A percentile compares a stretch with the other conserved stretches of the same genome.
These are phyloP conservation scores for Pyrus communis DNA, from an alignment of 306 rosid species.

Conservation along the genomic window DNA sequence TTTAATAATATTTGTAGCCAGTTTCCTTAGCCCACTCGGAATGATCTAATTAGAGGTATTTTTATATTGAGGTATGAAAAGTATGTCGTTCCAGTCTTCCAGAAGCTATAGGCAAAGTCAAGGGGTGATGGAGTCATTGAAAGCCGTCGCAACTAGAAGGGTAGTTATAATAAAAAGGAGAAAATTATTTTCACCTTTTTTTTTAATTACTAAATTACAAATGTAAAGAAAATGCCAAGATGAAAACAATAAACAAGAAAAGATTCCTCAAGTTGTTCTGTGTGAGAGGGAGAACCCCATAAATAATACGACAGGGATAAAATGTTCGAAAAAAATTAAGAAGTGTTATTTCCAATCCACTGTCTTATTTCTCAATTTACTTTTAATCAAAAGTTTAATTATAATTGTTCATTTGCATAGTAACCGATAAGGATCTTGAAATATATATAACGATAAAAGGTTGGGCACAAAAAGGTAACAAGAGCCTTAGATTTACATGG, in stretches of 20 bases:
- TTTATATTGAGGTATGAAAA: background rate
- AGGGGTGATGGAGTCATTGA: background rate
- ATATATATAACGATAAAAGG: no score
- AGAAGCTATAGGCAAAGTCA: background rate
- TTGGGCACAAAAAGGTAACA: no score
- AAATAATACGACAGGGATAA: background rate
- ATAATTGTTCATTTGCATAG: no score
- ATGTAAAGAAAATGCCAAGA: background rate
- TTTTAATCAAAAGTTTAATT: no score
- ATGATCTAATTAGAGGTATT: background rate
- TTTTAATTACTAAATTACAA: background rate
- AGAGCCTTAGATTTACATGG: no score
- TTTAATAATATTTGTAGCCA: background rate
- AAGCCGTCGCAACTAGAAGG: background rate
- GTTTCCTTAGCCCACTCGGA: background rate
- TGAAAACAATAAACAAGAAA: background rate
- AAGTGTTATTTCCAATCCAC: no score
- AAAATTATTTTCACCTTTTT: no score
- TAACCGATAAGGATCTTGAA: no score
- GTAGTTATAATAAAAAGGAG: no score
- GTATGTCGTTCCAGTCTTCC: background rate
- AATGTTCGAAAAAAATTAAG: background rate
- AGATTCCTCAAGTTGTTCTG: background rate
- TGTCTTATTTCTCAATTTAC: no score
- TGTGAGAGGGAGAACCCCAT: background rate